Evolutionary conservation across 345 rosid species (phyloP).

Genomic region (Limnanthes douglasii): DNA sequence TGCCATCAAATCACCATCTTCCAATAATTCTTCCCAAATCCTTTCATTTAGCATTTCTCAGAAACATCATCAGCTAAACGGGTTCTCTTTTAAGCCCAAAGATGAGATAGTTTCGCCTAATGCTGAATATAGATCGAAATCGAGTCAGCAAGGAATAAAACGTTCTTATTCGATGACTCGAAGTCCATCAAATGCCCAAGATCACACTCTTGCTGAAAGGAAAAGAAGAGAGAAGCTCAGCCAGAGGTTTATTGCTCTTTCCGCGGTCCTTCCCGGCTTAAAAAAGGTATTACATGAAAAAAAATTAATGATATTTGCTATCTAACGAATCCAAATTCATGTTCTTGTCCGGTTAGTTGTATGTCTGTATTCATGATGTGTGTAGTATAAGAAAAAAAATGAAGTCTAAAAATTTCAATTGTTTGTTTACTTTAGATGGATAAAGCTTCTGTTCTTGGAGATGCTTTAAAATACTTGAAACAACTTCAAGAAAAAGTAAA

Average conservation of each 20-base stretch:
- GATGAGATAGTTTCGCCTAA: neutral
- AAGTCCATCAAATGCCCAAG: constrained; percentile 11
- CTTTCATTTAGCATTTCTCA: constrained; percentile 1
- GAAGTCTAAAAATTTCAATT: too few species aligned
- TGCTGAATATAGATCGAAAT: constrained; percentile 1
- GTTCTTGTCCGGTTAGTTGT: constrained; percentile 6
- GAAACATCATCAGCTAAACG: neutral
- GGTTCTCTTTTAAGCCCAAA: constrained; percentile 8
- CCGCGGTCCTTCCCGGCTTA: constrained; percentile 15
- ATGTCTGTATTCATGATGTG: neutral
- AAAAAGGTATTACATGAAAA: constrained; percentile 11
- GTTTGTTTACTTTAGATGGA: constrained; percentile 49
- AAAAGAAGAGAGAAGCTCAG: constrained; percentile 20
- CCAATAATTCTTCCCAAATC: neutral
- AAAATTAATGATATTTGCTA: neutral
- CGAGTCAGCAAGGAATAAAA: constrained; percentile 7
- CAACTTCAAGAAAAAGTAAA: constrained; percentile 62
- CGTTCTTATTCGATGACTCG: constrained; percentile 5
- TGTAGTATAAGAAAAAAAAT: neutral
- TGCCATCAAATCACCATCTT: constrained; percentile 13
- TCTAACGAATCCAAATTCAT: neutral
- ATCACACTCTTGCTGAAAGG: constrained; percentile 14
- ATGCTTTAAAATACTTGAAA: constrained; percentile 69
- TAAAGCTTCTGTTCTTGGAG: constrained; percentile 90
- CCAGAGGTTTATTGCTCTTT: constrained; percentile 19